Evolutionary conservation across 2,329 filamentous ascomycete species (phyloP).

Genomic region (Penicillium capsulatum): DNA sequence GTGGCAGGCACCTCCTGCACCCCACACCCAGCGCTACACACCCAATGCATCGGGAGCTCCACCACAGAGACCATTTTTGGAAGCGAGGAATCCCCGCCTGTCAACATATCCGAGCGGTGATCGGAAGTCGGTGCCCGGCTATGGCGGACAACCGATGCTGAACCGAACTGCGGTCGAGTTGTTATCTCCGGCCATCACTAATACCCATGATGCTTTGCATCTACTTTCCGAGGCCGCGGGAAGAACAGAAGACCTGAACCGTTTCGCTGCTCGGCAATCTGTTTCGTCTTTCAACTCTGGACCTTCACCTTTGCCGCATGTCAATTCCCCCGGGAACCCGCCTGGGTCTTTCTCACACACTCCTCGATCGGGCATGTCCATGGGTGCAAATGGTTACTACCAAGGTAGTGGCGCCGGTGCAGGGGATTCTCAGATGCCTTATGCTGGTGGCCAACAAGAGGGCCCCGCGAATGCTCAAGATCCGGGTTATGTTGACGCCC

Average conservation of each 20-base stretch:
- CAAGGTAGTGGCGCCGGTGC: constrained; percentile 24
- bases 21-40: constrained; percentile 26
- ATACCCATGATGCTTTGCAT: constrained; percentile 87
- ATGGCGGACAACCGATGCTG: constrained; percentile 54
- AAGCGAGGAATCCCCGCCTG: constrained; percentile 24
- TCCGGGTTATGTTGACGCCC: constrained; percentile 55
- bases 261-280: constrained; percentile 37
- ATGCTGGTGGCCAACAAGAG: constrained; percentile 25
- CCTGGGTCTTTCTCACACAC: constrained; percentile 35
- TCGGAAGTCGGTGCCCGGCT: constrained; percentile 22
- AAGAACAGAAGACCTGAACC: constrained; percentile 47
- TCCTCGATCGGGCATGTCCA: constrained; percentile 42
- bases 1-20: constrained; percentile 30
- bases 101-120: constrained; percentile 26
- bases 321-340: constrained; percentile 33
- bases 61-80: constrained; percentile 27
- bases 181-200: constrained; percentile 69
- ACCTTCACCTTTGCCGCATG: constrained; percentile 35
- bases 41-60: constrained; percentile 23
- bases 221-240: constrained; percentile 79
- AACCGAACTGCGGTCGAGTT: constrained; percentile 58
- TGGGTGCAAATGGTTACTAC: constrained; percentile 50
- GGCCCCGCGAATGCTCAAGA: constrained; percentile 31
- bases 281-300: constrained; percentile 39
- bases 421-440: constrained; percentile 26